Conservation (phyloP, 495 filamentous ascomycete species). For the Neurospora africana region DNA sequence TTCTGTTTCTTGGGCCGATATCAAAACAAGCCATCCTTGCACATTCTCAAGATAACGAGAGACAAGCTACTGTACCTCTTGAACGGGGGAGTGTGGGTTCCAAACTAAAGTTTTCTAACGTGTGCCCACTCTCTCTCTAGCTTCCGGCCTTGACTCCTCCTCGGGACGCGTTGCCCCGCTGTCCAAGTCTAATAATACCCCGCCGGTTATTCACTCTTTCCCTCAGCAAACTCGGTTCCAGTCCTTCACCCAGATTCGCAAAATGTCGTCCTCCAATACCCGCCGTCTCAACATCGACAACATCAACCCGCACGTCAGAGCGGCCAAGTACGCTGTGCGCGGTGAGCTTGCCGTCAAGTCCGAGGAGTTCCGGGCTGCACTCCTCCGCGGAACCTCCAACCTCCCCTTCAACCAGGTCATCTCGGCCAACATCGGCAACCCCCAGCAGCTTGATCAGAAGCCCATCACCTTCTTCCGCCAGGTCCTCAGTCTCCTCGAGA, state of each 20-base stretch:
- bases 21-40: not conserved
- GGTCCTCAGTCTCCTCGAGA: conserved; percentile 87
- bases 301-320: conserved; percentile 78
- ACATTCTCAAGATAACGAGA: not conserved
- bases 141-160: not conserved
- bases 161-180: conserved; percentile 13
- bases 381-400: conserved; percentile 43
- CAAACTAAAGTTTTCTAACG: not conserved
- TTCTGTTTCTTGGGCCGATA: not conserved
- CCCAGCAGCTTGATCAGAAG: conserved; percentile 96
- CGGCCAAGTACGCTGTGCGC: conserved; percentile 91
- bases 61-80: not conserved
- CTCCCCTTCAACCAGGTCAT: conserved; percentile 87
- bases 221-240: not conserved
- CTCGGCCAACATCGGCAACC: conserved; percentile 97
- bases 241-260: conserved; percentile 17
- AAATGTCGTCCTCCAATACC: conserved; percentile 22
- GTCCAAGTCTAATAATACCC: conserved; percentile 10
- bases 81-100: not conserved
- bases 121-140: not conserved
- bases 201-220: conserved; percentile 2
- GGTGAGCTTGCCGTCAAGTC: conserved; percentile 87
- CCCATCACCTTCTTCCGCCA: conserved; percentile 98
- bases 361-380: conserved; percentile 70
- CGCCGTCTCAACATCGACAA: conserved; percentile 68